These are phyloP conservation scores for Aspergillus sp. DNA, from an alignment of 2,329 filamentous ascomycete species.

Conservation along the genomic window DNA sequence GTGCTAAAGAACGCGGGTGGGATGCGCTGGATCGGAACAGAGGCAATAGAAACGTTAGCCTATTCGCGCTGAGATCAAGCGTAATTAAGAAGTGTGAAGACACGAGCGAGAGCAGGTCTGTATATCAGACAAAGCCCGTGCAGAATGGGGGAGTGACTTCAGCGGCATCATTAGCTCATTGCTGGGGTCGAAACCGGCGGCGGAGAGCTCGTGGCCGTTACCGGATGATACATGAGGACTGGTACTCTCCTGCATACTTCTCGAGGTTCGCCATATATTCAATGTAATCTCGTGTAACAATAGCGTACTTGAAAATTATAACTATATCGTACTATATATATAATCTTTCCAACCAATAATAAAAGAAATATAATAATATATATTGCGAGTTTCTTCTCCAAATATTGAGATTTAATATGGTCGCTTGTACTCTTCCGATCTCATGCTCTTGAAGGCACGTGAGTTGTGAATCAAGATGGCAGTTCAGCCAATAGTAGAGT, in stretches of 20 bases:
- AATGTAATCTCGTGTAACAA: slow-evolving; percentile 3
- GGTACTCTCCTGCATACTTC: background rate
- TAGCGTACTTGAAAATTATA: background rate
- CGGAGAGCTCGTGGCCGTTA: slow-evolving; percentile 24
- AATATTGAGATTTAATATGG: background rate
- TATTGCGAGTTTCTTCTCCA: background rate
- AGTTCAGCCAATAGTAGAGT: slow-evolving; percentile 22
- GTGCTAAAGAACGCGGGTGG: slow-evolving; percentile 17
- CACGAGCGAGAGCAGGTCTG: slow-evolving; percentile 2
- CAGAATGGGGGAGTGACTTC: slow-evolving; percentile 16
- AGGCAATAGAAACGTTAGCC: slow-evolving; percentile 5
- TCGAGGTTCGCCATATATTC: background rate
- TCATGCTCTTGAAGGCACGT: background rate
- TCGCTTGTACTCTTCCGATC: background rate
- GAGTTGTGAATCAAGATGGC: slow-evolving; percentile 4
- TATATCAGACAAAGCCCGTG: background rate
- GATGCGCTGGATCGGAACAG: slow-evolving; percentile 8
- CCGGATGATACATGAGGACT: slow-evolving; percentile 7
- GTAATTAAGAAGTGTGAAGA: background rate
- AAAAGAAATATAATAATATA: background rate
- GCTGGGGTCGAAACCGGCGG: slow-evolving; percentile 25
- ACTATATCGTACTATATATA: background rate
- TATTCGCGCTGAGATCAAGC: slow-evolving; percentile 5
- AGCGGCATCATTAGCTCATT: slow-evolving; percentile 29
- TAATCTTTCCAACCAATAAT: background rate